phyloP scores from a whole-genome alignment of 352 stramenopile genomes.

The Pythium guiyangense region DNA sequence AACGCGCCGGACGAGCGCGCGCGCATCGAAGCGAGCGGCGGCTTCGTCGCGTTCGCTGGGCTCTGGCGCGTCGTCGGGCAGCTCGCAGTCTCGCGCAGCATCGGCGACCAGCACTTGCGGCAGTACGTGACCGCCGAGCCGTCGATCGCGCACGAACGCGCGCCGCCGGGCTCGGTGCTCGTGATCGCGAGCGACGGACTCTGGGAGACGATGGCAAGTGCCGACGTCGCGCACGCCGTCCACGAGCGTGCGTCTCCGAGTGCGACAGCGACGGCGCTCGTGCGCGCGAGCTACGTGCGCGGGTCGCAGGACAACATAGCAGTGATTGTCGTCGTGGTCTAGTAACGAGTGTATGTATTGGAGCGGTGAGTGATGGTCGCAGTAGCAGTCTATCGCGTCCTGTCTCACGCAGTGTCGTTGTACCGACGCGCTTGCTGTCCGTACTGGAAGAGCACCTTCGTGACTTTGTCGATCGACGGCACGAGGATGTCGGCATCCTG shows the following conservation, averaged over 20 bases:
- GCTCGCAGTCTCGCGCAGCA: conserved; percentile 89
- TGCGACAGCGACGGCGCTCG: conserved; percentile 69
- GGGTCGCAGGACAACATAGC: conserved; percentile 95
- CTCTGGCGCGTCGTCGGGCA: conserved; percentile 87
- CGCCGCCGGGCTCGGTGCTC: conserved; percentile 21
- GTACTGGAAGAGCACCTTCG: conserved; percentile 84
- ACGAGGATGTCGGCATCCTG: conserved; percentile 82
- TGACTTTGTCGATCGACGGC: conserved; percentile 66
- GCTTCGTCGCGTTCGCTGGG: conserved; percentile 63
- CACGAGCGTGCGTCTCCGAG: conserved; percentile 24
- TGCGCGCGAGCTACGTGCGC: conserved; percentile 91
- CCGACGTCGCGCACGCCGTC: conserved; percentile 47
- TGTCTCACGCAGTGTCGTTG: conserved; percentile 21
- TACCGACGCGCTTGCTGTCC: conserved; percentile 65
- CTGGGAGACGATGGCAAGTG: conserved; percentile 68
- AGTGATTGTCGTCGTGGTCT: conserved; percentile 47
- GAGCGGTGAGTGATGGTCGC: not conserved
- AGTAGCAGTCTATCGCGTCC: not conserved
- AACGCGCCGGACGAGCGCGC: conserved; percentile 38
- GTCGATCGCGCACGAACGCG: conserved; percentile 45
- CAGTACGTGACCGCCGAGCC: conserved; percentile 81
- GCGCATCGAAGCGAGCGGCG: conserved; percentile 73
- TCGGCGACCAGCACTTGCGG: conserved; percentile 88
- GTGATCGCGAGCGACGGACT: conserved; percentile 71
- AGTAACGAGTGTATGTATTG: not conserved